These are phyloP conservation scores for Paecilomyces variotii DNA, from an alignment of 2,329 filamentous ascomycete species.

Conservation along the genomic window DNA sequence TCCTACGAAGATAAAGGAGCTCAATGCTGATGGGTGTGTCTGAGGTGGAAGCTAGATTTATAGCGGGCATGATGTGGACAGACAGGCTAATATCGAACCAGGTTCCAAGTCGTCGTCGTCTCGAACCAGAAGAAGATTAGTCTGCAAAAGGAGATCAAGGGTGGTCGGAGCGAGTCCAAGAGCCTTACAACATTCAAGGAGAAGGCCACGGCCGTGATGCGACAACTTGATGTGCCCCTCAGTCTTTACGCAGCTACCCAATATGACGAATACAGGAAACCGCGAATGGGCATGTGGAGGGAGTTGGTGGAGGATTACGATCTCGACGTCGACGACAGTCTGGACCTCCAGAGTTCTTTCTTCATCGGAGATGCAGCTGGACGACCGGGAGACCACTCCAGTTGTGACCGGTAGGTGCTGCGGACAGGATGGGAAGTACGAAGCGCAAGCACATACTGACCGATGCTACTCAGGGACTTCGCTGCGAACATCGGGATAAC, in stretches of 20 bases:
- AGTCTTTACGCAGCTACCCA: slow-evolving; percentile 79
- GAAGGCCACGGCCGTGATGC: slow-evolving; percentile 64
- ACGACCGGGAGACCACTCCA: slow-evolving; percentile 50
- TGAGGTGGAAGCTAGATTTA: background rate
- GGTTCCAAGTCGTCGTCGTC: slow-evolving; percentile 68
- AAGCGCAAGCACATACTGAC: slow-evolving; percentile 10
- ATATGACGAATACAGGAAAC: slow-evolving; percentile 78
- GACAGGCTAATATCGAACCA: slow-evolving; percentile 21
- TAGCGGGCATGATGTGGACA: background rate
- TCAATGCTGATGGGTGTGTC: slow-evolving; percentile 62
- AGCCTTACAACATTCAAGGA: slow-evolving; percentile 74
- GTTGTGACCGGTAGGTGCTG: slow-evolving; percentile 46
- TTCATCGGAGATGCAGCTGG: slow-evolving; percentile 83
- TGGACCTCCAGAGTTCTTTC: slow-evolving; percentile 66
- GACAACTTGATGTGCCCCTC: slow-evolving; percentile 60
- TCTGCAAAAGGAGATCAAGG: slow-evolving; percentile 65
- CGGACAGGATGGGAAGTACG: background rate
- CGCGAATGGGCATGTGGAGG: slow-evolving; percentile 81
- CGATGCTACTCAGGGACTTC: slow-evolving; percentile 54
- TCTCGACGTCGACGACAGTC: slow-evolving; percentile 43
- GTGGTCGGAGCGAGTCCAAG: slow-evolving; percentile 57
- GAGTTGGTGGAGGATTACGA: slow-evolving; percentile 56
- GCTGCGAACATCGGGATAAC: slow-evolving; percentile 73
- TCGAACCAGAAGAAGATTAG: slow-evolving; percentile 85
- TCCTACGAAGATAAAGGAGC: slow-evolving; percentile 55